Evolutionary conservation across 2,329 filamentous ascomycete genomes (phyloP), one percentile per base, ranked within the genome.

Genomic region (Aspergillus hiratsukae): DNA sequence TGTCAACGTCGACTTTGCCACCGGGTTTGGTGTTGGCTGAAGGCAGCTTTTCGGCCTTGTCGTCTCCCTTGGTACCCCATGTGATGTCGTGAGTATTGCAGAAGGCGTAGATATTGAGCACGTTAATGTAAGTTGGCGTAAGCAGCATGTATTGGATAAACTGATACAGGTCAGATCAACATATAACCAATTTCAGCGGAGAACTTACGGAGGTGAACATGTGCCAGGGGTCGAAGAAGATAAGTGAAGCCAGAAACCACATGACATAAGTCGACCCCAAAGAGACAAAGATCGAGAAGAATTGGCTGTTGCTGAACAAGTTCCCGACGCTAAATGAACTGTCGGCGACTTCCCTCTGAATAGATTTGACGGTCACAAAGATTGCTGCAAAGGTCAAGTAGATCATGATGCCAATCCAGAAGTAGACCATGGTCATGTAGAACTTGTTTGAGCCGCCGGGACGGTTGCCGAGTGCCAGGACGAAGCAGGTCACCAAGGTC

Each of bases 151-250:
- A 99, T 83, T 97, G 94, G 50, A 91, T 74, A 75, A 97, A 91
- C 56, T 88, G 57, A n/a, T 14, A 11, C 2, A 5, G 6, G 10
- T 58, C 58, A 62, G 61, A 19, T 7, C 17, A 14, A 3, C 2
- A 17, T 37, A 35, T 17, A 17, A 5, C 14, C 31, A 17, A 7
- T 1, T 5, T 37, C 54, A 61, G 59, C 31, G 8, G 48, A 37
- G 43, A 4, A 72, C 76, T 70, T 71, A 80, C 78, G 52, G 78
- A 85, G n/a, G 94, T 97, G 73, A 96, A 83, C 91, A 99, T 97
- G 78, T 99, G 94, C 93, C 94, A 99, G 3, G 94, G 94, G 72
- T 99, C 94, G 74, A 97, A 86, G 86, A 97, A 97, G 64, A 99
- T 80, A 63, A 99, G 81, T 8, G 91, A 96, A 0, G 91, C 89